Conservation (phyloP, 2,329 filamentous ascomycete genomes). For the Colletotrichum limetticola region DNA sequence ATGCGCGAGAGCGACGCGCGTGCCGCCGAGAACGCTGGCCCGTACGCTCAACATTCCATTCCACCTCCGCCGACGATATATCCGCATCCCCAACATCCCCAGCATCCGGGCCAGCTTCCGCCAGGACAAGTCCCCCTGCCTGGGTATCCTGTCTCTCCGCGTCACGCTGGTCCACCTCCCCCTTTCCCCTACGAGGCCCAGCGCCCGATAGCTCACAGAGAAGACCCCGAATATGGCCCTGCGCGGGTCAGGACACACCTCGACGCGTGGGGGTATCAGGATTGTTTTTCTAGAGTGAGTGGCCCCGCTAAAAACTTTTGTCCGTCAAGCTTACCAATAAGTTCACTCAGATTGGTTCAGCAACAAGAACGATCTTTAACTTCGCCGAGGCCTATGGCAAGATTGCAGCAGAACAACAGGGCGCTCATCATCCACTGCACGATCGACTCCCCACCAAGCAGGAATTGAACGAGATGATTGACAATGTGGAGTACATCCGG, state of each 20-base stretch:
- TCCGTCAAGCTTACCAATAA: slow-evolving; percentile 31
- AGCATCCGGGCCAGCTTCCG: slow-evolving; percentile 53
- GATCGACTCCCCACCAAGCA: slow-evolving; percentile 65
- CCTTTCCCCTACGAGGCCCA: slow-evolving; percentile 59
- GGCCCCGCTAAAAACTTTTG: slow-evolving; percentile 47
- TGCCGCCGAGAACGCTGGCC: slow-evolving; percentile 50
- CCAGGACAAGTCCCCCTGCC: slow-evolving; percentile 60
- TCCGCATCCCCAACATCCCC: slow-evolving; percentile 22
- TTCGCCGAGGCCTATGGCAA: slow-evolving; percentile 67
- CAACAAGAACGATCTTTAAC: slow-evolving; percentile 64
- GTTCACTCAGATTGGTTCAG: slow-evolving; percentile 57
- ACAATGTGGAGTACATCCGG: slow-evolving; percentile 62
- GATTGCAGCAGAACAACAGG: slow-evolving; percentile 66
- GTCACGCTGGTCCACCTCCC: slow-evolving; percentile 55
- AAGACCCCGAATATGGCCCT: slow-evolving; percentile 56
- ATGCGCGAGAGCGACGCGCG: slow-evolving; percentile 49
- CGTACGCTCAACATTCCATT: slow-evolving; percentile 41
- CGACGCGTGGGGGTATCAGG: slow-evolving; percentile 64
- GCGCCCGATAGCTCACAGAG: slow-evolving; percentile 52
- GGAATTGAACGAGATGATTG: slow-evolving; percentile 65
- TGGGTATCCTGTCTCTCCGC: slow-evolving; percentile 61
- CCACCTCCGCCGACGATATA: slow-evolving; percentile 34
- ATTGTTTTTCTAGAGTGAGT: slow-evolving; percentile 62
- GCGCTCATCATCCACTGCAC: slow-evolving; percentile 62
- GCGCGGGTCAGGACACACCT: slow-evolving; percentile 60